These are phyloP conservation scores for Dentipellis sp. DNA, from an alignment of 768 basidiomycete species.

Conservation along the genomic window DNA sequence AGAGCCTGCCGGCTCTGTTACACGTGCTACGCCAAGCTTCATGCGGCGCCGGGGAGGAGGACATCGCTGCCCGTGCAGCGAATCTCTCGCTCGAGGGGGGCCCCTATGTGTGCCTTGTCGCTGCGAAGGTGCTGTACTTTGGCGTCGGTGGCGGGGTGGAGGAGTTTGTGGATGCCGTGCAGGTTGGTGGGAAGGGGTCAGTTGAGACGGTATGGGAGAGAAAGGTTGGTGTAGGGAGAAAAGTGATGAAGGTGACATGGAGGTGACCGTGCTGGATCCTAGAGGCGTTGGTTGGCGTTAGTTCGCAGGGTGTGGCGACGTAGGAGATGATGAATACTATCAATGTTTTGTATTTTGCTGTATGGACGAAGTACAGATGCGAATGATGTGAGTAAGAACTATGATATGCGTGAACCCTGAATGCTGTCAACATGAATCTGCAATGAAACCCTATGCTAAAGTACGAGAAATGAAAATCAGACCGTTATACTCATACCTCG, in stretches of 20 bases:
- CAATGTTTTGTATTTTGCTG: no score
- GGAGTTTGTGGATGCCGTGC: conserved; percentile 58
- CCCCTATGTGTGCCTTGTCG: conserved; percentile 53
- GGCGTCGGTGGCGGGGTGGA: conserved; percentile 86
- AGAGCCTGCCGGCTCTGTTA: conserved; percentile 55
- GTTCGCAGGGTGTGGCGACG: no score
- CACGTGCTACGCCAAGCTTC: conserved; percentile 30
- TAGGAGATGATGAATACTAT: no score
- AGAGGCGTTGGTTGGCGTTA: no score
- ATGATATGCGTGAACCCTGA: no score
- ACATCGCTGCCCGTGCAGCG: background rate
- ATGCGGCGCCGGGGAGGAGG: background rate
- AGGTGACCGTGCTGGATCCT: background rate
- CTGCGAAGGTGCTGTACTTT: conserved; percentile 90
- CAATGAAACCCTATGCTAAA: no score
- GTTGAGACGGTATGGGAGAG: conserved; percentile 59
- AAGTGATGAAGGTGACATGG: conserved; percentile 60
- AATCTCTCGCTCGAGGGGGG: conserved; percentile 7
- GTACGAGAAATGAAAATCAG: no score
- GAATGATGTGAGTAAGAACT: no score
- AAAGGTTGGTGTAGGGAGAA: conserved; percentile 61
- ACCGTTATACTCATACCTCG: no score
- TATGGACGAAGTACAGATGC: no score
- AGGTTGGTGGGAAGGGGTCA: conserved; percentile 27
- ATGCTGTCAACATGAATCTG: no score